Evolutionary conservation across 176 grass and related monocot species (phyloP).

Genomic region (Aegilops umbellulata): DNA sequence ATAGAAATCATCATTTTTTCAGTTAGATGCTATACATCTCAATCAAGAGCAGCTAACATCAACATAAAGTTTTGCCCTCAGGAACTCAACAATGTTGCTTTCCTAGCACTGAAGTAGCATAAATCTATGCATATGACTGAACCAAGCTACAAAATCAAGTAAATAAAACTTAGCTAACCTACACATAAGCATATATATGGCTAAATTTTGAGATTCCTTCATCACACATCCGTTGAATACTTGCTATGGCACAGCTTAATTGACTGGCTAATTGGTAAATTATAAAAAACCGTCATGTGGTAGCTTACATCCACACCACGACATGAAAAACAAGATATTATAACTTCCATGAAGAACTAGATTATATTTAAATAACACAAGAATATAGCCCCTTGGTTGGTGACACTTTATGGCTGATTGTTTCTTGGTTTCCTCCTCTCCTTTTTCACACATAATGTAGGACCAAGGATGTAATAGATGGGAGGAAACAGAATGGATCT

Average conservation of each 20-base stretch:
- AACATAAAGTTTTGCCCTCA: not conserved
- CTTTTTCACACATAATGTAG: not conserved
- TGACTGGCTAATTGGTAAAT: not conserved
- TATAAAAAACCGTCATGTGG: not conserved
- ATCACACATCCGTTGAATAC: not conserved
- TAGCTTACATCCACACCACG: not conserved
- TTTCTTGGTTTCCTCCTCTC: not conserved
- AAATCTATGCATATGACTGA: not conserved
- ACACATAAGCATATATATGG: not conserved
- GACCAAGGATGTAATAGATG: not conserved
- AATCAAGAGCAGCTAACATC: not conserved
- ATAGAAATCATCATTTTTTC: not conserved
- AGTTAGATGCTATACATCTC: not conserved
- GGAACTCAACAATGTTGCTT: not conserved
- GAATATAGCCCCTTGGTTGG: not conserved
- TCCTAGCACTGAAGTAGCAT: not conserved
- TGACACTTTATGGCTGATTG: not conserved
- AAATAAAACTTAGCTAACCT: not conserved
- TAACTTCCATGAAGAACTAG: not conserved
- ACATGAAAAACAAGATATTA: constrained; percentile 1
- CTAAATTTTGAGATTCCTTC: not conserved
- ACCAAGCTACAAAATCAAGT: not conserved
- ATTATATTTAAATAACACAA: constrained; percentile 7
- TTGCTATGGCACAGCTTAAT: not conserved
- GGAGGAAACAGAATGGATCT: not conserved